Evolutionary conservation across 345 rosid species (phyloP).

Genomic region (Cochlearia excelsa): DNA sequence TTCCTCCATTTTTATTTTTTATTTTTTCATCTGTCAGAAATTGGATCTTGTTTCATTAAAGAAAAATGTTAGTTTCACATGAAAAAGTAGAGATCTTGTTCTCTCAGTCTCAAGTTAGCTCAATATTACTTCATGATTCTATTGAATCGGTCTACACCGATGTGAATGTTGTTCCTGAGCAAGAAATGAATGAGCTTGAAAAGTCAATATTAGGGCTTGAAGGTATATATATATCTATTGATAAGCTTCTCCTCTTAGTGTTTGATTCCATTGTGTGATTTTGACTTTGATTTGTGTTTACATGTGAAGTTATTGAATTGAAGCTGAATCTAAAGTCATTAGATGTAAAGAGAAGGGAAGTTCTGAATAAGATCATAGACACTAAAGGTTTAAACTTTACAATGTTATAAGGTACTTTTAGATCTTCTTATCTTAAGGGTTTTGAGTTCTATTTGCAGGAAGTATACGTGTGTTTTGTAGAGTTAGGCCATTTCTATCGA

Average conservation of each 20-base stretch:
- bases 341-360: conserved; percentile 57
- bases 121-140: conserved; percentile 39
- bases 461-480: conserved; percentile 83
- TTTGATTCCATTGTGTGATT: background rate
- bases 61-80: conserved; percentile 33
- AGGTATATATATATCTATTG: conserved; percentile 40
- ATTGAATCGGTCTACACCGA: conserved; percentile 56
- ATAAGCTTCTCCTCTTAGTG: conserved; percentile 3
- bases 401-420: background rate
- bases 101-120: conserved; percentile 28
- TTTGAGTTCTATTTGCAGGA: conserved; percentile 50
- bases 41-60: conserved; percentile 28
- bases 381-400: conserved; percentile 54
- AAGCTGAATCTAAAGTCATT: conserved; percentile 56
- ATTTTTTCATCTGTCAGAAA: conserved; percentile 24
- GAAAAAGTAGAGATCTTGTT: conserved; percentile 44
- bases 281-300: conserved; percentile 16
- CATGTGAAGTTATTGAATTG: conserved; percentile 49
- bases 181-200: conserved; percentile 60
- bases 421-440: conserved; percentile 8
- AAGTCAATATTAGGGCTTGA: conserved; percentile 50
- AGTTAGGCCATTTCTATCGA: conserved; percentile 52
- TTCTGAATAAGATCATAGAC: conserved; percentile 68
- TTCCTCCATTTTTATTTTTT: background rate
- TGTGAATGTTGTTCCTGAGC: conserved; percentile 78